Evolutionary conservation across 2,329 filamentous ascomycete genomes (phyloP).

Genomic region (Thelonectria rubi): DNA sequence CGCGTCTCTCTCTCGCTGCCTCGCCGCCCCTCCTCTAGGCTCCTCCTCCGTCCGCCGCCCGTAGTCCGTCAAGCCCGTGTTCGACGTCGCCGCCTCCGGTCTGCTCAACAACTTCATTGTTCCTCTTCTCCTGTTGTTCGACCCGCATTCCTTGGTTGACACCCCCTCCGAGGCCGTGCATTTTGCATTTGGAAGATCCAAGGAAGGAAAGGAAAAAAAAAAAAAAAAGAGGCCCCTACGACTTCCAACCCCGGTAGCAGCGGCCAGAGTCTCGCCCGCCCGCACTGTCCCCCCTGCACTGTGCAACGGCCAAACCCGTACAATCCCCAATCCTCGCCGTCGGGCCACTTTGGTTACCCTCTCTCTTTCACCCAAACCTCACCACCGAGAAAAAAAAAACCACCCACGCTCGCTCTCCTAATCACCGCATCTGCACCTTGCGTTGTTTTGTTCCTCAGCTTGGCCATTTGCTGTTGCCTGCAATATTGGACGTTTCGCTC

Average conservation of each 20-base stretch:
- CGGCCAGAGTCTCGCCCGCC: slow-evolving; percentile 11
- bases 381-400: slow-evolving; percentile 25
- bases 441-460: slow-evolving; percentile 32
- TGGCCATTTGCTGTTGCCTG: slow-evolving; percentile 24
- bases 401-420: slow-evolving; percentile 29
- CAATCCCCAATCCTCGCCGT: slow-evolving; percentile 17
- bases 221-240: slow-evolving; percentile 21
- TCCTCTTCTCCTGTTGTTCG: slow-evolving; percentile 10
- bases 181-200: slow-evolving; percentile 12
- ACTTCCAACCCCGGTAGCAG: slow-evolving; percentile 9
- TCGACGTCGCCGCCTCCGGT: slow-evolving; percentile 16
- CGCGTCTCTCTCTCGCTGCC: slow-evolving; percentile 1
- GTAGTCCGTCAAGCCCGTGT: neutral
- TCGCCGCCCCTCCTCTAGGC: neutral
- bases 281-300: slow-evolving; percentile 34
- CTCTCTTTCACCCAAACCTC: slow-evolving; percentile 39
- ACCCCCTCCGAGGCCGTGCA: slow-evolving; percentile 35
- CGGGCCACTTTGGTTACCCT: slow-evolving; percentile 35
- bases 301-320: slow-evolving; percentile 31
- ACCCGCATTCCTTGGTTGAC: slow-evolving; percentile 30
- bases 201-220: neutral
- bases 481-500: slow-evolving; percentile 26
- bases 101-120: neutral
- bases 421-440: slow-evolving; percentile 30
- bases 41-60: neutral